These are phyloP conservation scores for Oehlia diaphana DNA, from an alignment of 192 early-diverging fungal species.

Conservation along the genomic window DNA sequence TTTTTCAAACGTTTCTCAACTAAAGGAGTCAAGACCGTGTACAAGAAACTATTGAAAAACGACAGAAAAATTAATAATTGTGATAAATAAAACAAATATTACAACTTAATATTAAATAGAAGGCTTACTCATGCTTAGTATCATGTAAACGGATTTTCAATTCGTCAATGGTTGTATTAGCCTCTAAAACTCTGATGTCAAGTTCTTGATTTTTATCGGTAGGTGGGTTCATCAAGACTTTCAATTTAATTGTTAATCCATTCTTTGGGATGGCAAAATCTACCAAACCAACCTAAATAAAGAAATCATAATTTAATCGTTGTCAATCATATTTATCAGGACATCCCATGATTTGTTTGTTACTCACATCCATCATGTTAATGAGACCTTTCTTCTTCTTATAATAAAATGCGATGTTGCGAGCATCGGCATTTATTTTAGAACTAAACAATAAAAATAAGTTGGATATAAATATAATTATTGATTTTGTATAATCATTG, in stretches of 20 bases:
- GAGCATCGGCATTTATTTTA: slow-evolving; percentile 52
- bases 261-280: slow-evolving; percentile 48
- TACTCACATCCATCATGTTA: slow-evolving; percentile 39
- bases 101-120: too few relatives aligned
- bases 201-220: slow-evolving; percentile 8
- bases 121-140: slow-evolving; percentile 49
- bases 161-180: slow-evolving; percentile 39
- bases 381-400: slow-evolving; percentile 55
- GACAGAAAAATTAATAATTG: neutral
- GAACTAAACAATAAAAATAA: slow-evolving; percentile 7
- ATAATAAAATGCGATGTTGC: slow-evolving; percentile 60
- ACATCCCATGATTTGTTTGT: too few relatives aligned
- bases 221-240: slow-evolving; percentile 5
- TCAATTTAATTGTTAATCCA: slow-evolving; percentile 33
- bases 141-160: slow-evolving; percentile 46
- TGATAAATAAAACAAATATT: neutral
- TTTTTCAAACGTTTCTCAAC: neutral
- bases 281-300: slow-evolving; percentile 41
- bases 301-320: too few relatives aligned
- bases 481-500: neutral
- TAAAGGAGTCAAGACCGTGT: neutral
- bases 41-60: neutral
- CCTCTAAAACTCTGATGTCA: slow-evolving; percentile 36
- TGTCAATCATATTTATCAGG: neutral
- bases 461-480: neutral